These are phyloP conservation scores for Collybiopsis confluens DNA, from an alignment of 768 basidiomycete genomes.

Conservation along the genomic window DNA sequence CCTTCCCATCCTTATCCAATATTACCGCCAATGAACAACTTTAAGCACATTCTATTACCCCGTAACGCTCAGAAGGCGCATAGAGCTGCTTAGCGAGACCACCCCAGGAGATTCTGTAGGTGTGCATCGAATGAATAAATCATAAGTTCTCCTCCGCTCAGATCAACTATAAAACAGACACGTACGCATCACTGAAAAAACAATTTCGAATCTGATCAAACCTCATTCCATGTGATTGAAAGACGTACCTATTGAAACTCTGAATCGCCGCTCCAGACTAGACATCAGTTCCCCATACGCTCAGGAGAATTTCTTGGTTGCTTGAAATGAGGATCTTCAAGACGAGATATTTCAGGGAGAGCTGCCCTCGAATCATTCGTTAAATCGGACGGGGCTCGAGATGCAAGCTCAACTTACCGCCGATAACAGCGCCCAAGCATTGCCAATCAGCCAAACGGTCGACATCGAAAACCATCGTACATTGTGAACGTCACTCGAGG, in stretches of 20 bases:
- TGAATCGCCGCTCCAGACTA: constrained; percentile 24
- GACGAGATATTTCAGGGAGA: constrained; percentile 31
- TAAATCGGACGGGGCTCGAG: too few species aligned
- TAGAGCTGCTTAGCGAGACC: constrained; percentile 32
- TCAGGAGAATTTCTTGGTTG: constrained; percentile 47
- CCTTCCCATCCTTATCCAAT: too few species aligned
- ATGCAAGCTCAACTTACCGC: too few species aligned
- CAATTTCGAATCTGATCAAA: background rate
- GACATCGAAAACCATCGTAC: background rate
- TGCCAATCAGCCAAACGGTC: constrained; percentile 7
- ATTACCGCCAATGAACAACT: too few species aligned
- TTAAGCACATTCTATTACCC: too few species aligned
- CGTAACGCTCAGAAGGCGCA: constrained; percentile 21
- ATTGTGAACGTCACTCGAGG: constrained; percentile 8
- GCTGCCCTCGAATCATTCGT: background rate
- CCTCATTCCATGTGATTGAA: background rate
- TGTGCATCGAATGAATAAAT: too few species aligned
- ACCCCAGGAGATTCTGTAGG: constrained; percentile 32
- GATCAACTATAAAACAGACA: background rate
- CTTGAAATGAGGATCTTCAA: constrained; percentile 56
- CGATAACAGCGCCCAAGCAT: constrained; percentile 35
- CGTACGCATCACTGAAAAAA: constrained; percentile 9
- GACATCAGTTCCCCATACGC: constrained; percentile 52
- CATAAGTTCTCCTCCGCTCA: too few species aligned
- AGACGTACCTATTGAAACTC: constrained; percentile 11